Base-by-base conservation (phyloP, 2,329 filamentous ascomycete genomes). In the Exophiala oligosperma region DNA sequence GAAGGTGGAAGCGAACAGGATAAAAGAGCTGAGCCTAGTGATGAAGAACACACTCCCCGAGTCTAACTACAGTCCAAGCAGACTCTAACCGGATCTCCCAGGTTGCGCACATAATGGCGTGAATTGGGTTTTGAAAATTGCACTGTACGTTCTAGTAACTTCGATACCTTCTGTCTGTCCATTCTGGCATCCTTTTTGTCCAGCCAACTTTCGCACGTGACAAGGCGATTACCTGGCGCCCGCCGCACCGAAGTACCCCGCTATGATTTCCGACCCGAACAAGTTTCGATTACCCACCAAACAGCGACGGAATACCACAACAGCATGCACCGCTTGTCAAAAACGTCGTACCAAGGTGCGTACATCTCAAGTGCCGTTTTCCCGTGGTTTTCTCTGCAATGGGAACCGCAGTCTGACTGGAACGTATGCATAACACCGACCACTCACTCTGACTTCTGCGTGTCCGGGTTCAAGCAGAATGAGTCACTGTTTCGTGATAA, bases 261-360 rank as follows among this genome's bases (percentile, higher is more conserved):
- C 46, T 48, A 24, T 17, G 3, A 14, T 17, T 1, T 11, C 46
- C n/a, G 9, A 24, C 26, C 46, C 46, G 12, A 32, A 11, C 28
- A 32, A 32, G 6, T n/a, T 48, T 29, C 46, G n/a, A 12, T 48
- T 24, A 28, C 46, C 26, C 1, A 11, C 50, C 12, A 41, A 40
- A 43, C 50, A 52, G 17, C 46, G 54, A n/a, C 37, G 54, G 23
- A 51, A 51, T 23, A 56, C 51, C 38, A 50, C 54, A n/a, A 56
- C 47, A 11, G 47, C 47, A 4, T 56, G 54, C 40, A 44, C 26
- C 14, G 54, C 54, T 9, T 56, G 54, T 46, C 35, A 47, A 17
- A 50, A 49, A 37, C 54, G 54, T 32, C 46, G 54, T 23, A 51
- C 54, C 32, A 56, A 50, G 47, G 54, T 56, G 43, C 48, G 54